phyloP scores from a whole-genome alignment of 176 grass and related monocot species.

The Eleusine coracana region DNA sequence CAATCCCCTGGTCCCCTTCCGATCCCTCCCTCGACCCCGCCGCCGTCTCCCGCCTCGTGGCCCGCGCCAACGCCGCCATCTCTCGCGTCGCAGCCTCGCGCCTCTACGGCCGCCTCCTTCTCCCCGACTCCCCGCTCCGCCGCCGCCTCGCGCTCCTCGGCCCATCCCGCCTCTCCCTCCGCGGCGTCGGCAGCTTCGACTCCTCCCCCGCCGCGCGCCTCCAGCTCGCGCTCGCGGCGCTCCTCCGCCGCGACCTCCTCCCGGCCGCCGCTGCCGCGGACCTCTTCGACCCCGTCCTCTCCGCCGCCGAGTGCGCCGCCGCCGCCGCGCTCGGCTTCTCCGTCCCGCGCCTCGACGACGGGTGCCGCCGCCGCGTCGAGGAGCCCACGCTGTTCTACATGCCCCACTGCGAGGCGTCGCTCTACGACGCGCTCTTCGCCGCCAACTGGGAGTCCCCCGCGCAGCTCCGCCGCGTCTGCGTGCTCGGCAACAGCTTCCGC shows the following conservation, averaged over 20 bases:
- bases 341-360: constrained; percentile 57
- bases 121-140: constrained; percentile 15
- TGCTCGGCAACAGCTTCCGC: constrained; percentile 82
- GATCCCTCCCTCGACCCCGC: constrained; percentile 56
- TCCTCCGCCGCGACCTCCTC: constrained; percentile 55
- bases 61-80: constrained; percentile 48
- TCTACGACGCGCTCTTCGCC: constrained; percentile 74
- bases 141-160: constrained; percentile 34
- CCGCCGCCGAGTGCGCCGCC: constrained; percentile 68
- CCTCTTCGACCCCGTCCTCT: constrained; percentile 79
- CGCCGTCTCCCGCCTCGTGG: constrained; percentile 43
- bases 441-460: constrained; percentile 62
- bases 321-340: constrained; percentile 57
- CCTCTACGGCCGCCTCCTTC: constrained; percentile 56
- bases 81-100: constrained; percentile 45
- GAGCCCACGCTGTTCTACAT: constrained; percentile 89
- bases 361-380: constrained; percentile 49
- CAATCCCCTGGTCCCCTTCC: constrained; percentile 47
- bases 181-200: constrained; percentile 82
- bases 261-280: constrained; percentile 41
- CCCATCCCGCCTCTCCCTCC: constrained; percentile 40
- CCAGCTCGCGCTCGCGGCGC: constrained; percentile 63
- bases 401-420: constrained; percentile 76
- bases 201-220: constrained; percentile 56
- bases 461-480: constrained; percentile 53